Evolutionary conservation across 2,329 filamentous ascomycete species (phyloP), one percentile per base, ranked within the genome.

Genomic region (Hymenoscyphus fraxineus): DNA sequence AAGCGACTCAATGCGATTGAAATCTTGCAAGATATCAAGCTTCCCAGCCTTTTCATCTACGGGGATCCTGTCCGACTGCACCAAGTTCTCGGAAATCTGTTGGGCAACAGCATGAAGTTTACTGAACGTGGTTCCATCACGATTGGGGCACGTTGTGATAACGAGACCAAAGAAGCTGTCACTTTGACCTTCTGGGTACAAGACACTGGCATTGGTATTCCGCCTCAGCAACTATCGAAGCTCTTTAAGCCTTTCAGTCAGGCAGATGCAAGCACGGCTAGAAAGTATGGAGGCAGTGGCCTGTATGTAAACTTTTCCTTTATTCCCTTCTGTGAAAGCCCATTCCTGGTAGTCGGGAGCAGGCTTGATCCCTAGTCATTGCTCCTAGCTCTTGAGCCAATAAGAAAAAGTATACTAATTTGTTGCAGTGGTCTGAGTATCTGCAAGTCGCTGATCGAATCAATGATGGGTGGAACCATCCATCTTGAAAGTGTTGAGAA

Each of bases 61-160:
- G 87, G 87, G 15, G 87, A 89, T 66, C 86, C 87, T 0, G 87
- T 88, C 64, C 83, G 87, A 39, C 79, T 89, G 22, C 86, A 89
- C 67, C 87, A 89, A 74, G 86, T 89, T 0, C 79, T 89, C 3
- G 91, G 91, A 69, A 97, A 97, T 73, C 83, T 97, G 32, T 90
- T 97, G 55, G 91, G 90, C 67, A 97, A 97, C 79, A 94, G 91
- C 73, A 89, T 97, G 77, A 97, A 97, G 75, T 97, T 97, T 74
- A 97, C 93, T 0, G 90, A 93, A 64, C 85, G 89, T 64, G 93
- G 93, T 0, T 91, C 89, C 0, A 91, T 97, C 65, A 96, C 91
- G 0, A 92, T 97, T 60, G 88, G 88, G 58, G 91, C 92, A 4
- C 84, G 84, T 31, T 84, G 93, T 22, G 88, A 92, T 57, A 81